Base-by-base conservation (phyloP, 768 basidiomycete genomes). In the Tricholoma bakamatsutake region DNA sequence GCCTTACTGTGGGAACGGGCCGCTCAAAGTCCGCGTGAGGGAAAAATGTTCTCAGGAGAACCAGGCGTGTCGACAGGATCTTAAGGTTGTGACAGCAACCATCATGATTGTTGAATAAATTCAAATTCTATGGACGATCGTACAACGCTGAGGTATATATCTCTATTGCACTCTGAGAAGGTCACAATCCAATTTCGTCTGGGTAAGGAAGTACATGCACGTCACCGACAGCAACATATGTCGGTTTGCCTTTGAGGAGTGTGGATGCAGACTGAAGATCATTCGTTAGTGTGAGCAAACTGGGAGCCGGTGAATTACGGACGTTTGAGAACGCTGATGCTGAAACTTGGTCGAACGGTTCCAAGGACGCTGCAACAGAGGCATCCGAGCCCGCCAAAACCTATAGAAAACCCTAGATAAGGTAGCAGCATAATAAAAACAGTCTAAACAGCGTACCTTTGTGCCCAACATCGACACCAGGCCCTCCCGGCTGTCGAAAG, bases 171-270 rank as follows among this genome's bases (percentile, higher is more conserved):
- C 12, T 52, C 10, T 5, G 27, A 27, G 27, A 13, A 27, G n/a
- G 57, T 81, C 70, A 92, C 59, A 93, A 80, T 48, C 90, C 90
- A 57, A 93, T 71, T 69, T 92, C 90, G 64, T 93, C 91, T 62
- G 84, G 81, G 67, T 87, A 87, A 12, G 97, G 96, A 48, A 98
- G 79, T 30, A 80, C 66, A 62, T 77, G 72, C 61, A 85, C 73
- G 66, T 96, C 84, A 45, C 95, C 97, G 49, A 98, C 79, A 10
- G 85, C 88, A 39, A 98, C 92, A 61, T 80, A 92, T 24, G 93
- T 94, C 17, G 95, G 90, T 73, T 92, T 90, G 62, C 76, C 70
- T 68, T 84, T 81, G 66, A 90, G 71, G 45, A 96, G 79, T 35
- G 80, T 70, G 3, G 85, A 75, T 45, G 84, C 80, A 50, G 84